These are phyloP conservation scores for Drosera spatulata DNA, from an alignment of 179 eudicot genomes.

Conservation along the genomic window DNA sequence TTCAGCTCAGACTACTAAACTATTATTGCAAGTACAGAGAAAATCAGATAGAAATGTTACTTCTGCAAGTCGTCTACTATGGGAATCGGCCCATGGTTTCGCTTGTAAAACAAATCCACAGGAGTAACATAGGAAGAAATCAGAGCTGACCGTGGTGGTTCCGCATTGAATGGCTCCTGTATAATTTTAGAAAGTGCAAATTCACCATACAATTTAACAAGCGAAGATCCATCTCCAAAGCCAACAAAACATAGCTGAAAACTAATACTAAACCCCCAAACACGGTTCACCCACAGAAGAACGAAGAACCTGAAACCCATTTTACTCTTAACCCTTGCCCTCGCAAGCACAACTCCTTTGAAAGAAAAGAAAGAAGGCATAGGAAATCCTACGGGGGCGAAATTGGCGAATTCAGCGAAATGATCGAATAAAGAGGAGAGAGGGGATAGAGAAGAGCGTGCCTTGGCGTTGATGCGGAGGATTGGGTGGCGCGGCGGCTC, in stretches of 20 bases:
- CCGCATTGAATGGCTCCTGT: constrained; percentile 98
- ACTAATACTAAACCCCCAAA: background rate
- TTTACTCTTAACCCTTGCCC: background rate
- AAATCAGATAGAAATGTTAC: constrained; percentile 17
- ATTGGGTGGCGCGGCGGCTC: constrained; percentile 80
- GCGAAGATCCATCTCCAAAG: too few species aligned
- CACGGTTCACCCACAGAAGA: background rate
- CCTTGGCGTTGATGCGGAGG: constrained; percentile 78
- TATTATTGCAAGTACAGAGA: background rate
- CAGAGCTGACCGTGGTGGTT: constrained; percentile 75
- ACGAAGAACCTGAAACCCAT: background rate
- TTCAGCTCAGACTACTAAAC: constrained; percentile 1
- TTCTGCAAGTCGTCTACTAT: constrained; percentile 72
- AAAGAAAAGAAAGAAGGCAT: too few species aligned
- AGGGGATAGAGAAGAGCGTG: constrained; percentile 3
- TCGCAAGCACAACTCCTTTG: too few species aligned
- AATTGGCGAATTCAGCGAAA: background rate
- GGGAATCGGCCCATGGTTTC: constrained; percentile 97
- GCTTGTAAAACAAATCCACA: constrained; percentile 84
- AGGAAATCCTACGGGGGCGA: background rate
- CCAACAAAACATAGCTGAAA: background rate
- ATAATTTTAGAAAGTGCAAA: constrained; percentile 4
- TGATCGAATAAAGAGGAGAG: background rate
- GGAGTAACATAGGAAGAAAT: constrained; percentile 86
- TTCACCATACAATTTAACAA: background rate